These are phyloP conservation scores for Kodamaea alishanica DNA, from an alignment of 1,139 yeast genomes.

Conservation along the genomic window DNA sequence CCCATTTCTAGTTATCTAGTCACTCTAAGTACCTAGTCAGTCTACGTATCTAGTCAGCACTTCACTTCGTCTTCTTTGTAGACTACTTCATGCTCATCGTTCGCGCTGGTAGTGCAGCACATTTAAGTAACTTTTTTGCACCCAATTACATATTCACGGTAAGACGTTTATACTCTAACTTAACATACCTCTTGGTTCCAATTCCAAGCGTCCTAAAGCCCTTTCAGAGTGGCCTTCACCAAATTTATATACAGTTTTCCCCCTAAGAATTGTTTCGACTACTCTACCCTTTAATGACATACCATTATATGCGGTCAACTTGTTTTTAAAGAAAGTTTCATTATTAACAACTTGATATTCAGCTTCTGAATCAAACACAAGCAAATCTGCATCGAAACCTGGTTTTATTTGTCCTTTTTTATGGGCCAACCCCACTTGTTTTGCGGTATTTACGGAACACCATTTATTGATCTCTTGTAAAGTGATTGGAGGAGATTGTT, in stretches of 20 bases:
- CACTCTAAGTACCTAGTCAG: too few relatives aligned
- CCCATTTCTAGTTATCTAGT: too few relatives aligned
- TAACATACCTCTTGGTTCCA: slow-evolving; percentile 46
- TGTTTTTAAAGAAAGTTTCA: slow-evolving; percentile 72
- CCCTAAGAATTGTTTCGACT: slow-evolving; percentile 73
- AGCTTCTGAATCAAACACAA: slow-evolving; percentile 67
- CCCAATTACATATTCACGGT: too few relatives aligned
- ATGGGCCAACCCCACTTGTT: slow-evolving; percentile 74
- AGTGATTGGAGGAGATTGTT: slow-evolving; percentile 49
- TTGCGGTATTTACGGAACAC: slow-evolving; percentile 81
- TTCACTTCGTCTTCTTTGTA: too few relatives aligned
- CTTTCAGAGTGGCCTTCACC: slow-evolving; percentile 53
- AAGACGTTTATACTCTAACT: too few relatives aligned
- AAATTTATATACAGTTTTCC: slow-evolving; percentile 58
- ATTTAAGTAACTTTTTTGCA: too few relatives aligned
- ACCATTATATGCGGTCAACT: slow-evolving; percentile 83
- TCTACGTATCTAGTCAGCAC: too few relatives aligned
- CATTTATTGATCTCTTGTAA: slow-evolving; percentile 66
- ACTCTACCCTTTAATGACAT: slow-evolving; percentile 66
- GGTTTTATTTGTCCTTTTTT: slow-evolving; percentile 65
- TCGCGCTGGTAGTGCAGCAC: too few relatives aligned
- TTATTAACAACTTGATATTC: slow-evolving; percentile 55
- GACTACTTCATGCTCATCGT: too few relatives aligned
- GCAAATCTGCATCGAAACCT: slow-evolving; percentile 87
- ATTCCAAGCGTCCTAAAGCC: slow-evolving; percentile 56